A percentile compares a stretch with the other conserved stretches of the same genome.
Conservation (phyloP, 1,139 yeast genomes). For the Protomyces arabidopsidicola region DNA sequence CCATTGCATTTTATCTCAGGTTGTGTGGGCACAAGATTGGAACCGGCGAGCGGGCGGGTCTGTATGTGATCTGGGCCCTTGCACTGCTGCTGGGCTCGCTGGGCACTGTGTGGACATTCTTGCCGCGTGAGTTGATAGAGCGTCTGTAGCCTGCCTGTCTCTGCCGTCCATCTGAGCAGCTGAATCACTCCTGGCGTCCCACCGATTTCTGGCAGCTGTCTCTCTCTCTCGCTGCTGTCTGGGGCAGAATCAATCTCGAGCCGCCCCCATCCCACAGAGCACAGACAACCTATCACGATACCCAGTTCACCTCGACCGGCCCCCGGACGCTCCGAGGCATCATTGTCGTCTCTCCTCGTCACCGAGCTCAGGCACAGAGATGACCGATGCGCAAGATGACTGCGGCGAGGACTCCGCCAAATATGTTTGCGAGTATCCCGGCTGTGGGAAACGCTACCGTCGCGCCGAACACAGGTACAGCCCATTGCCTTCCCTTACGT, state of each 20-base stretch:
- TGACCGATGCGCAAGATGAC: too few relatives aligned
- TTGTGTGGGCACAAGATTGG: constrained; percentile 47
- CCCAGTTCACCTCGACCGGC: too few relatives aligned
- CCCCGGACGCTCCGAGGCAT: too few relatives aligned
- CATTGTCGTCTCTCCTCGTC: too few relatives aligned
- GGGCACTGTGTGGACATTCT: constrained; percentile 24
- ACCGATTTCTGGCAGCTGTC: too few relatives aligned
- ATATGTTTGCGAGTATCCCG: neutral
- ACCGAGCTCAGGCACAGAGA: too few relatives aligned
- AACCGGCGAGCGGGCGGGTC: constrained; percentile 3
- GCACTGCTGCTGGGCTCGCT: constrained; percentile 8
- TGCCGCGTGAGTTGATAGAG: constrained; percentile 15
- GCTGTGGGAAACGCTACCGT: neutral
- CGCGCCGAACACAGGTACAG: neutral
- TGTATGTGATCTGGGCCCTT: constrained; percentile 5
- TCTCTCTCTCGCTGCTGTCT: too few relatives aligned
- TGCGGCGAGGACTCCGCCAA: neutral
- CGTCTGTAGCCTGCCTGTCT: neutral
- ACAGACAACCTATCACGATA: too few relatives aligned
- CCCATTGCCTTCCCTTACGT: neutral
- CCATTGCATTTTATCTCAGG: constrained; percentile 62
- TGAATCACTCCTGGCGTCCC: too few relatives aligned
- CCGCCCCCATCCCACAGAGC: too few relatives aligned
- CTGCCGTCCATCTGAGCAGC: too few relatives aligned
- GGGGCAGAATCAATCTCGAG: too few relatives aligned